These are phyloP conservation scores for Erysimum cheiranthoides DNA, from an alignment of 345 rosid genomes.

Conservation along the genomic window DNA sequence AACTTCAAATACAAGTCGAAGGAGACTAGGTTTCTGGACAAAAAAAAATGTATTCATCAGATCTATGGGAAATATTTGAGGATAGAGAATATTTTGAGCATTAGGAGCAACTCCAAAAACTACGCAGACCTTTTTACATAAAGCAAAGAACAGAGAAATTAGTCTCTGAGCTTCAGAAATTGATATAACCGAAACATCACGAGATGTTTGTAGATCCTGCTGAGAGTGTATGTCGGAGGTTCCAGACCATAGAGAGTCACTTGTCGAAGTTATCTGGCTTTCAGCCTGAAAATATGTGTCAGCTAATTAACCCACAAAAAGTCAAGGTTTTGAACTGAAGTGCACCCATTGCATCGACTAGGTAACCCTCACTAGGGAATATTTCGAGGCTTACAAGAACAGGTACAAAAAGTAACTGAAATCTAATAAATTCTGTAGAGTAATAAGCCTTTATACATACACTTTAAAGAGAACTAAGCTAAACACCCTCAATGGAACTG, in stretches of 20 bases:
- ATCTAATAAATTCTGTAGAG: not conserved
- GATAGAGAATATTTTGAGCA: slow-evolving; percentile 15
- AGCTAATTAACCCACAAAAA: slow-evolving; percentile 31
- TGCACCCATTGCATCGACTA: slow-evolving; percentile 3
- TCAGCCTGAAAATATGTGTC: slow-evolving; percentile 55
- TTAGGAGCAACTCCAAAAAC: slow-evolving; percentile 23
- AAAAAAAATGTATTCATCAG: slow-evolving; percentile 43
- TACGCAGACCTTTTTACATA: slow-evolving; percentile 82
- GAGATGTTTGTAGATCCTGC: slow-evolving; percentile 51
- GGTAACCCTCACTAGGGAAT: slow-evolving; percentile 4
- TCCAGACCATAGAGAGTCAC: slow-evolving; percentile 61
- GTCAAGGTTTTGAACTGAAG: slow-evolving; percentile 26
- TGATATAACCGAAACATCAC: slow-evolving; percentile 60
- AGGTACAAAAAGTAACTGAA: slow-evolving; percentile 14
- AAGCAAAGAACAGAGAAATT: slow-evolving; percentile 88
- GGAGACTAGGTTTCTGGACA: slow-evolving; percentile 84
- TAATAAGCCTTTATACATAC: slow-evolving; percentile 16
- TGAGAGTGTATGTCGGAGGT: slow-evolving; percentile 54
- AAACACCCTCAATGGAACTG: slow-evolving; percentile 21
- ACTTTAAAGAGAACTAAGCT: slow-evolving; percentile 18
- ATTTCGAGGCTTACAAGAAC: slow-evolving; percentile 23
- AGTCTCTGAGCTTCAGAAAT: slow-evolving; percentile 82
- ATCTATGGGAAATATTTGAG: slow-evolving; percentile 19
- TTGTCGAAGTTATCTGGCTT: slow-evolving; percentile 59
- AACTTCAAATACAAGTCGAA: slow-evolving; percentile 75